Base-by-base conservation (phyloP, 306 rosid genomes). In the Arachis hypogaea region DNA sequence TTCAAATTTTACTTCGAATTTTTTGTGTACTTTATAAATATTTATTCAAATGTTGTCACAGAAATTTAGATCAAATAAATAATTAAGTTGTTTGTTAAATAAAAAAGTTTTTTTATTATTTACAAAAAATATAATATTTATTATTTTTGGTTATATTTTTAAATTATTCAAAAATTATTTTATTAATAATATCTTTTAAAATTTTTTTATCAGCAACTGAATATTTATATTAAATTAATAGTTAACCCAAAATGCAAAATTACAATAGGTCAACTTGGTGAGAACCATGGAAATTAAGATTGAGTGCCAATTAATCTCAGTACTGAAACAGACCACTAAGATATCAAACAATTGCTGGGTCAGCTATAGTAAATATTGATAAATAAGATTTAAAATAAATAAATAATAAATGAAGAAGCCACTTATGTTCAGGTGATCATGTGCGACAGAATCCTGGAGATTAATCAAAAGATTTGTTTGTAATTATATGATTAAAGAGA, bases 261-360 rank as follows among this genome's bases (percentile, higher is more conserved):
- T 80, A 69, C 79, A 38, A 68, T 69, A 58, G 72, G 79, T 80
- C 82, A 86, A 60, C 72, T 29, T 69, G 7, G 87, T 85, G 80
- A 79, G 90, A 76, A 68, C 78, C 83, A 82, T 77, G 16, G 43
- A 73, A 63, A 75, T 80, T 59, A 82, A 71, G 78, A 82, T 77
- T 44, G 62, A 58, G 71, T 60, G 60, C 47, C 43, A 44, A 79
- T 79, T 72, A 63, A 62, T 73, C 36, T 61, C 66, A 59, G 61
- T 69, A 71, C 74, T 76, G 71, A 73, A 54, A 70, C 64, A 77
- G 72, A 77, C 77, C 28, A 74, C 63, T 66, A 59, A 75, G 72
- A 22, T 22, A 77, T 80, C 36, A 74, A 67, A 72, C 66, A 63
- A 77, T 68, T 72, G 51, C 62, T 45, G 57, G 72, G 75, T 16